Conservation (phyloP, 2,329 filamentous ascomycete genomes). For the Ophiostoma pallidulum region DNA sequence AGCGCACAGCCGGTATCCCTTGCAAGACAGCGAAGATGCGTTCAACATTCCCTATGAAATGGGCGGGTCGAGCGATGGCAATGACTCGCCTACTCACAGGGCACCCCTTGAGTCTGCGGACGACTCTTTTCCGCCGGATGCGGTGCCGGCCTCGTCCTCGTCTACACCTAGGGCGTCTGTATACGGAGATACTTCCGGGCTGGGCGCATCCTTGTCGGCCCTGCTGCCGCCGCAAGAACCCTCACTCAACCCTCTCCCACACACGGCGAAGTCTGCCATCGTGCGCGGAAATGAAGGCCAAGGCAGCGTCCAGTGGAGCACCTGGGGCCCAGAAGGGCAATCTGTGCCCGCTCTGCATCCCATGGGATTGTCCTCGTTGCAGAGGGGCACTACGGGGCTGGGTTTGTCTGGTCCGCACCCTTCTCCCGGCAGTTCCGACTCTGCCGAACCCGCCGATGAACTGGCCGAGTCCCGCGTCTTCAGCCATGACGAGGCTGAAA, state of each 20-base stretch:
- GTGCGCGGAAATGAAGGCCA: conserved; percentile 19
- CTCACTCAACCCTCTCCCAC: conserved; percentile 1
- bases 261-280: conserved; percentile 25
- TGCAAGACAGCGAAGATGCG: conserved; percentile 46
- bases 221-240: neutral
- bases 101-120: neutral
- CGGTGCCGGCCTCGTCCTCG: conserved; percentile 24
- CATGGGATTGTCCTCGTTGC: neutral
- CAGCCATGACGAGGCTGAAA: conserved; percentile 71
- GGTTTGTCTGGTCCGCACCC: neutral
- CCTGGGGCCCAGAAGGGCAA: conserved; percentile 23
- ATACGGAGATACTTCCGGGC: conserved; percentile 19
- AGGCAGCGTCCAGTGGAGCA: conserved; percentile 24
- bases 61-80: conserved; percentile 27
- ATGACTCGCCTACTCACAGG: conserved; percentile 19
- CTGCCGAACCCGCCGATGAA: conserved; percentile 34
- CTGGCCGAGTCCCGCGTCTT: conserved; percentile 59
- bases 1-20: conserved; percentile 25
- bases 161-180: conserved; percentile 47
- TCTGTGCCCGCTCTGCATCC: conserved; percentile 29
- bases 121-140: neutral
- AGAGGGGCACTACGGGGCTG: neutral
- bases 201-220: neutral
- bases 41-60: conserved; percentile 48
- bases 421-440: conserved; percentile 15